Evolutionary conservation across 2,329 filamentous ascomycete species (phyloP), one percentile per base, ranked within the genome.

Genomic region (Paraphoma chrysanthemicola): DNA sequence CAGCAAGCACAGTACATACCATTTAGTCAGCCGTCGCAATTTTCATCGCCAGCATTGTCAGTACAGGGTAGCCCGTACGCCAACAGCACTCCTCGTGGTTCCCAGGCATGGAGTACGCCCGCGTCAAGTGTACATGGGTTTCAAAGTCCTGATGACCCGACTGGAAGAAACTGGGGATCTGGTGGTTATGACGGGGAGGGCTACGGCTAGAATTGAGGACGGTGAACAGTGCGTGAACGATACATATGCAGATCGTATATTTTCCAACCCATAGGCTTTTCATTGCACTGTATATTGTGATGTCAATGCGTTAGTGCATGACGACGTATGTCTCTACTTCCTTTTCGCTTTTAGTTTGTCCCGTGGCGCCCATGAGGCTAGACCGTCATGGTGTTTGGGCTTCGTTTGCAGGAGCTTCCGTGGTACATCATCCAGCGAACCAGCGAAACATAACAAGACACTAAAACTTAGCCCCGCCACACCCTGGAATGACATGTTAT

Each of bases 141-240:
- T 4, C 46, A 51, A 23, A 41, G 18, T 16, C 45, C 49, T 30
- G 11, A 48, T 12, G 51, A 57, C n/a, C 39, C 39, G 6, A 51
- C 56, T 18, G 53, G 39, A 3, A 45, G 56, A 23, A 51, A 28
- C 10, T 61, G 60, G 57, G 47, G 16, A 2, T 51, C 16, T 29
- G 61, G 59, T 12, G 54, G 62, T 7, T 62, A 62, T 39, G 56
- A 60, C 17, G 59, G 59, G 5, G 49, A 58, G 23, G 56, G 62
- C 0, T 62, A 62, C 42, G 47, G 56, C 30, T 55, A 29, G 6
- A 14, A n/a, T n/a, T n/a, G n/a, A 10, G 14, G 9, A 36, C 3
- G 23, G 23, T 5, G 23, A 23, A 23, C 23, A 36, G 39, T 42
- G 39, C 11, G 39, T 9, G 39, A 42, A 7, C 39, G 39, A 42